A percentile compares a stretch with the other conserved stretches of the same genome.
Conservation (phyloP, 225 moss, liverwort and hornwort species). For the Sphagnum contortum region DNA sequence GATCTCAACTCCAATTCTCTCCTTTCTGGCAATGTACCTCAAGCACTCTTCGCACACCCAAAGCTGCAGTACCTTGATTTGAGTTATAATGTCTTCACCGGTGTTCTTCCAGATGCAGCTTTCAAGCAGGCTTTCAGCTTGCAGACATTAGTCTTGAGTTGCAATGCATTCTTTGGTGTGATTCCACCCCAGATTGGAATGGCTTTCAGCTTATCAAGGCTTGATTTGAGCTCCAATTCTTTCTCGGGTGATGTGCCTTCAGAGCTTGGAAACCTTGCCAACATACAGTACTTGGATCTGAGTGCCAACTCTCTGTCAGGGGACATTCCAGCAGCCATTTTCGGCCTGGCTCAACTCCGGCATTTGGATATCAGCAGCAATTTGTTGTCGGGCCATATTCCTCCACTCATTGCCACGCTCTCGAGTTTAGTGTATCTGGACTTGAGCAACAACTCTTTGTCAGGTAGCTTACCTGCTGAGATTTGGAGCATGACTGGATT, state of each 20-base stretch:
- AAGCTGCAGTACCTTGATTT: constrained; percentile 36
- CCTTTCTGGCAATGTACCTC: constrained; percentile 33
- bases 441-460: constrained; percentile 49
- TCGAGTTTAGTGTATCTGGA: constrained; percentile 35
- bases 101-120: constrained; percentile 15
- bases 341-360: constrained; percentile 21
- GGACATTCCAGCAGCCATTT: constrained; percentile 21
- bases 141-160: constrained; percentile 17
- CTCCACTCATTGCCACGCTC: constrained; percentile 29
- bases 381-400: constrained; percentile 32
- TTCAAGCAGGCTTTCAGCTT: constrained; percentile 17
- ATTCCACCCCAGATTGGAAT: constrained; percentile 31
- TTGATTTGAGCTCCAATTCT: constrained; percentile 36
- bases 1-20: constrained; percentile 41
- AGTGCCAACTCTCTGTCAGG: constrained; percentile 30
- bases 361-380: constrained; percentile 21
- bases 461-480: constrained; percentile 37
- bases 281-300: constrained; percentile 21
- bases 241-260: constrained; percentile 29
- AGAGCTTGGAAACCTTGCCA: constrained; percentile 22
- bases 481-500: constrained; percentile 25
- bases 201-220: constrained; percentile 5
- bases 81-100: constrained; percentile 32
- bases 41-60: constrained; percentile 10
- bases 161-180: constrained; percentile 25